Conservation (phyloP, 2,329 filamentous ascomycete species). For the Cylindrodendrum hubeiense region DNA sequence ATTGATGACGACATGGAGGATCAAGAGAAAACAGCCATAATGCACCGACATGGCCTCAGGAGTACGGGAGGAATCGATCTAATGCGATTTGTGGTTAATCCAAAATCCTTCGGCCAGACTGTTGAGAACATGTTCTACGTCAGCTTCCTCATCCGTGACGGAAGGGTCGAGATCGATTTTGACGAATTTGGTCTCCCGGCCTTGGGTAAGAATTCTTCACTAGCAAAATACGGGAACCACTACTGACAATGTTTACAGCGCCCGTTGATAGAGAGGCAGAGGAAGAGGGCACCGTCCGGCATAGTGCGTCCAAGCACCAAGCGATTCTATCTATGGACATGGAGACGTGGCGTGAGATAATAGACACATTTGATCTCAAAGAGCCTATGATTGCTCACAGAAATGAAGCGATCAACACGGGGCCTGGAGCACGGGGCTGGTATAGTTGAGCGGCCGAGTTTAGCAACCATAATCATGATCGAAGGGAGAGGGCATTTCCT, state of each 20-base stretch:
- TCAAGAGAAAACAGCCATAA: conserved; percentile 62
- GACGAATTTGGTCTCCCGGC: conserved; percentile 83
- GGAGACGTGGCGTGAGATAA: conserved; percentile 82
- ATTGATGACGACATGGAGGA: conserved; percentile 62
- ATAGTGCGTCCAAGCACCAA: conserved; percentile 79
- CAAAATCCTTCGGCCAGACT: conserved; percentile 90
- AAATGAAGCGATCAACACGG: conserved; percentile 65
- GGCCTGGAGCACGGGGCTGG: conserved; percentile 73
- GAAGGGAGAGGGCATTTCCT: background rate
- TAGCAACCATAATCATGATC: background rate
- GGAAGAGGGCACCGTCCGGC: conserved; percentile 58
- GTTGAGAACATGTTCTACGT: conserved; percentile 98
- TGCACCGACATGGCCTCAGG: conserved; percentile 75
- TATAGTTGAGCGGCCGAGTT: conserved; percentile 62
- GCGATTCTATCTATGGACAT: conserved; percentile 91
- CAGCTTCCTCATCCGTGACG: conserved; percentile 93
- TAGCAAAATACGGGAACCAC: background rate
- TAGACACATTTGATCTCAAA: conserved; percentile 81
- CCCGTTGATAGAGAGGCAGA: conserved; percentile 57
- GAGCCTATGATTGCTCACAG: conserved; percentile 89
- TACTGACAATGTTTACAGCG: conserved; percentile 45
- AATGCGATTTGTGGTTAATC: conserved; percentile 91
- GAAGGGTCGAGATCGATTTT: conserved; percentile 77
- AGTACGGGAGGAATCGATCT: conserved; percentile 80
- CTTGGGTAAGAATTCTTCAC: conserved; percentile 71